Percentiles rank a stretch among this genome's conserved stretches.
Conservation (phyloP, 768 basidiomycete genomes). For the Serendipita indica region DNA sequence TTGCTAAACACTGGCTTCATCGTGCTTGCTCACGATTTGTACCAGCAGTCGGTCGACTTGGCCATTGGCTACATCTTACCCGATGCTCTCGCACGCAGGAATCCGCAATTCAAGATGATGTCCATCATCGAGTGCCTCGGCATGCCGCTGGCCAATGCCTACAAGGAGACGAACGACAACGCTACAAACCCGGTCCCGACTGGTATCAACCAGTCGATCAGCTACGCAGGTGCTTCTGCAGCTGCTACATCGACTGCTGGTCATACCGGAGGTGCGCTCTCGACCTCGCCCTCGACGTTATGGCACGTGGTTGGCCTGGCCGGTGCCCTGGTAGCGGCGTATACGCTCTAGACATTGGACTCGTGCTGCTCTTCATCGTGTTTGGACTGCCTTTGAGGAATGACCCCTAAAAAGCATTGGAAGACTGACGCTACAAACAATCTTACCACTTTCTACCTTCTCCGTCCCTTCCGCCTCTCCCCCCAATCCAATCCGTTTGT, state of each 20-base stretch:
- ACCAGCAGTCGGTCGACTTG: conserved; percentile 70
- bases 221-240: neutral
- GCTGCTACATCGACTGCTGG: neutral
- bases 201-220: neutral
- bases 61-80: conserved; percentile 80
- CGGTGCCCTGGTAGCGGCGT: neutral
- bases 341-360: too few relatives aligned
- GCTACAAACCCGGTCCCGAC: conserved; percentile 13
- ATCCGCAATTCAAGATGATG: conserved; percentile 52
- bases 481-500: too few relatives aligned
- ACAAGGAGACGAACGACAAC: conserved; percentile 74
- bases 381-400: too few relatives aligned
- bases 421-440: too few relatives aligned
- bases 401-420: too few relatives aligned
- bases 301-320: neutral
- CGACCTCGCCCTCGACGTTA: neutral
- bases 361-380: too few relatives aligned
- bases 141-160: conserved; percentile 44
- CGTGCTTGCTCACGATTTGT: conserved; percentile 69
- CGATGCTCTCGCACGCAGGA: conserved; percentile 47
- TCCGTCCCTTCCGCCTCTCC: too few relatives aligned
- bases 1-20: conserved; percentile 64
- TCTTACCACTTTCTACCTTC: too few relatives aligned
- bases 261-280: neutral
- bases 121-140: conserved; percentile 59